Evolutionary conservation across 768 basidiomycete genomes (phyloP).

Genomic region (Xerocomus spinulosus): DNA sequence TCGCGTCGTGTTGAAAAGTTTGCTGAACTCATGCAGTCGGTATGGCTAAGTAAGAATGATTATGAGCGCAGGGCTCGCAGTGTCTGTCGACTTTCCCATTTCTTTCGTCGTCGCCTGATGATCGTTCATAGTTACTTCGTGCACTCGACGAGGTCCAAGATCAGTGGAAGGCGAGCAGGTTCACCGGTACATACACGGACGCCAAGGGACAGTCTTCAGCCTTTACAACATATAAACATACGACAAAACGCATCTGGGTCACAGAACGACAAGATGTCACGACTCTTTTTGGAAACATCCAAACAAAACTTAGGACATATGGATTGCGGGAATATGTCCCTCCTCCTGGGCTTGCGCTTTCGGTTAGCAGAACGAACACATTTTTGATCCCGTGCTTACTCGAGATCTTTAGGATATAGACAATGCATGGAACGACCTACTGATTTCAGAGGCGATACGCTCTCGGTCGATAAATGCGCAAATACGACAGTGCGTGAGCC

Average conservation of each 20-base stretch:
- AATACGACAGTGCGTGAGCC: conserved; percentile 71
- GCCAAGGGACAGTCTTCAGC: conserved; percentile 71
- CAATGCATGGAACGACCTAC: conserved; percentile 64
- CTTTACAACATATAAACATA: conserved; percentile 80
- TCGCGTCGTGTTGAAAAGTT: conserved; percentile 93
- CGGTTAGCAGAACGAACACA: conserved; percentile 33
- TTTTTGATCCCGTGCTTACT: conserved; percentile 8
- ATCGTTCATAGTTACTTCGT: conserved; percentile 49
- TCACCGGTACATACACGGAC: conserved; percentile 73
- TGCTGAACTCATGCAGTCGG: conserved; percentile 90
- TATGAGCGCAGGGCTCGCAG: conserved; percentile 82
- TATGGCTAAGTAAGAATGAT: conserved; percentile 84
- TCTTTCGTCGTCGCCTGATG: conserved; percentile 4
- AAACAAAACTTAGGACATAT: conserved; percentile 92
- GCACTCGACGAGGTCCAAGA: conserved; percentile 64
- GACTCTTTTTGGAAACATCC: conserved; percentile 87
- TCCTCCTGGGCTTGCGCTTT: conserved; percentile 58
- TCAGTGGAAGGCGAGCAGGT: conserved; percentile 62
- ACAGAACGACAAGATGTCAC: conserved; percentile 84
- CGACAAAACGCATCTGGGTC: conserved; percentile 82
- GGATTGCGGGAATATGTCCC: conserved; percentile 81
- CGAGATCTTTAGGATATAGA: conserved; percentile 58
- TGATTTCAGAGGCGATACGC: conserved; percentile 69
- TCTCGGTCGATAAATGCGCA: conserved; percentile 84
- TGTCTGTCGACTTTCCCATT: conserved; percentile 36